Percentiles rank a stretch among this genome's conserved stretches.
These are phyloP conservation scores for Phytophthora citricola DNA, from an alignment of 352 stramenopile genomes.

Conservation along the genomic window DNA sequence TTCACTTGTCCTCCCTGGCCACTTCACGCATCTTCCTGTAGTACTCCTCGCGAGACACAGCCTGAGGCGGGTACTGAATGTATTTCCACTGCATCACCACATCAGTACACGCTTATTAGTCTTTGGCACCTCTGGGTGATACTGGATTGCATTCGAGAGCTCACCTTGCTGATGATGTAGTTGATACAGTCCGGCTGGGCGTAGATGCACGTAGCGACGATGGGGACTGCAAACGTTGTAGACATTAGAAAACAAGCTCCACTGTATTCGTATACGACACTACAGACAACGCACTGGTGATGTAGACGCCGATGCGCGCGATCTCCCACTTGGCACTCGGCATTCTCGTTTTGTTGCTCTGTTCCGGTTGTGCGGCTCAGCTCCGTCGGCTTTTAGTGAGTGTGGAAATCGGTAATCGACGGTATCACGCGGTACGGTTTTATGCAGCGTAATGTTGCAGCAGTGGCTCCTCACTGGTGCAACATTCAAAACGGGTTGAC, in stretches of 20 bases:
- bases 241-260: background rate
- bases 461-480: background rate
- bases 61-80: slow-evolving; percentile 84
- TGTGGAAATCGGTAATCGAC: slow-evolving; percentile 15
- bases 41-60: slow-evolving; percentile 78
- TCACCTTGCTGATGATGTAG: slow-evolving; percentile 72
- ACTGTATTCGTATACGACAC: background rate
- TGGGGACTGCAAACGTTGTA: slow-evolving; percentile 53
- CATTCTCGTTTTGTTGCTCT: slow-evolving; percentile 37
- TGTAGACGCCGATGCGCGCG: slow-evolving; percentile 73
- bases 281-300: slow-evolving; percentile 55
- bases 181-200: slow-evolving; percentile 87
- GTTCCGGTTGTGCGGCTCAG: slow-evolving; percentile 21
- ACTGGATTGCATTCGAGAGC: background rate
- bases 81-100: slow-evolving; percentile 73
- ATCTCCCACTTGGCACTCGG: slow-evolving; percentile 72
- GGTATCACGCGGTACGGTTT: slow-evolving; percentile 19
- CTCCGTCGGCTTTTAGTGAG: background rate
- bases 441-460: slow-evolving; percentile 20
- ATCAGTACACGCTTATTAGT: no score
- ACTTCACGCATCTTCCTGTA: slow-evolving; percentile 80
- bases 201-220: slow-evolving; percentile 85
- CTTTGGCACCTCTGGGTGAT: no score
- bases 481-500: slow-evolving; percentile 13
- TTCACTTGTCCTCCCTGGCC: slow-evolving; percentile 61